These are phyloP conservation scores for Suillus fuscotomentosus DNA, from an alignment of 768 basidiomycete species.

Conservation along the genomic window DNA sequence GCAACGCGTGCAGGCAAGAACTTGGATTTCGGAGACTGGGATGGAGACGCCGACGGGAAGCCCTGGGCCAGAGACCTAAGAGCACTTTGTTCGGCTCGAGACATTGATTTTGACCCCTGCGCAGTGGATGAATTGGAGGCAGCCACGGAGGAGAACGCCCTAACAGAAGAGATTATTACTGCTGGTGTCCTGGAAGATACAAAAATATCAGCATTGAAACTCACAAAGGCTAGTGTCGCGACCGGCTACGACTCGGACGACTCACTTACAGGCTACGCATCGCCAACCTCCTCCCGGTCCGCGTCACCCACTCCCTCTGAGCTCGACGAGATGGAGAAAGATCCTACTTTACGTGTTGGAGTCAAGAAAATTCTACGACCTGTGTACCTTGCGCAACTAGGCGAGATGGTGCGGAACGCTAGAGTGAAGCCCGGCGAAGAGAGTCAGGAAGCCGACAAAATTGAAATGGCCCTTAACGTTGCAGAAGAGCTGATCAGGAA, in stretches of 20 bases:
- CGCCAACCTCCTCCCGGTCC: constrained; percentile 63
- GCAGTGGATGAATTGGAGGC: constrained; percentile 12
- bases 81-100: constrained; percentile 45
- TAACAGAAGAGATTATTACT: constrained; percentile 10
- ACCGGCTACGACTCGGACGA: constrained; percentile 76
- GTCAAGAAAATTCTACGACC: constrained; percentile 73
- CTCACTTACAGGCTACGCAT: constrained; percentile 75
- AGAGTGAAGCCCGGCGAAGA: constrained; percentile 50
- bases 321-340: constrained; percentile 79
- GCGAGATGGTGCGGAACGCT: constrained; percentile 69
- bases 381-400: constrained; percentile 87
- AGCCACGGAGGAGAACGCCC: constrained; percentile 7
- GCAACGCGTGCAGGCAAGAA: constrained; percentile 61
- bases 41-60: constrained; percentile 65
- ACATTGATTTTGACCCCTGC: constrained; percentile 45
- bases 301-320: constrained; percentile 80
- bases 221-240: not conserved
- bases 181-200: constrained; percentile 5
- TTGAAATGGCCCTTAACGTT: constrained; percentile 76
- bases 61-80: constrained; percentile 66
- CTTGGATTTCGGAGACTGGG: constrained; percentile 83
- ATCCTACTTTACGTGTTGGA: constrained; percentile 76
- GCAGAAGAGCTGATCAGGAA: constrained; percentile 84
- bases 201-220: not conserved
- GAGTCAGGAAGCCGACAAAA: constrained; percentile 65